Evolutionary conservation across 768 basidiomycete genomes (phyloP).

Genomic region (Boletus speciosus): DNA sequence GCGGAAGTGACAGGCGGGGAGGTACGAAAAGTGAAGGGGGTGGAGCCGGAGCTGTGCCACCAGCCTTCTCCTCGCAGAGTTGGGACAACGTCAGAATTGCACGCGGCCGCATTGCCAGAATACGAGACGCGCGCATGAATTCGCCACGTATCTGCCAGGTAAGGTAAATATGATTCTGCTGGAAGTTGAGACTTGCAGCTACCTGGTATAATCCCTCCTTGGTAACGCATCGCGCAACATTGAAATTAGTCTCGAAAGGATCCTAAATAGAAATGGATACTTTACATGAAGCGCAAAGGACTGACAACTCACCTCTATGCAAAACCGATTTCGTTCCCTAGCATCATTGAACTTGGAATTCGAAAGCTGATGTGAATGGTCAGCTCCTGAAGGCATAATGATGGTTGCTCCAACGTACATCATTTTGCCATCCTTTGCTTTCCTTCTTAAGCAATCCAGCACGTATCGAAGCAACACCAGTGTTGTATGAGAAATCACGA

Average conservation of each 20-base stretch:
- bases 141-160: constrained; percentile 85
- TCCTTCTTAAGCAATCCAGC: constrained; percentile 88
- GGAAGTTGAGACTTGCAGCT: not conserved
- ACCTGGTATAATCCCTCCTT: constrained; percentile 95
- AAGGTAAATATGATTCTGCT: not conserved
- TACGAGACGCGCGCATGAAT: constrained; percentile 93
- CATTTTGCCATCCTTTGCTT: constrained; percentile 91
- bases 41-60: constrained; percentile 38
- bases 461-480: constrained; percentile 87
- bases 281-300: not conserved
- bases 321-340: constrained; percentile 89
- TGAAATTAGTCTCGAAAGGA: constrained; percentile 95
- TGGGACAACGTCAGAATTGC: constrained; percentile 81
- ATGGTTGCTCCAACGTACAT: constrained; percentile 49
- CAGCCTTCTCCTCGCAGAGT: constrained; percentile 86
- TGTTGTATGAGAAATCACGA: constrained; percentile 89
- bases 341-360: constrained; percentile 58
- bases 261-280: constrained; percentile 50
- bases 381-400: not conserved
- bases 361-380: constrained; percentile 39
- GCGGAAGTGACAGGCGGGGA: constrained; percentile 49
- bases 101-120: constrained; percentile 74
- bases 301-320: constrained; percentile 72
- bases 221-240: constrained; percentile 95
- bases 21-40: constrained; percentile 41